Evolutionary conservation across 306 rosid genomes (phyloP), one percentile per base, ranked within the genome.

Genomic region (Vigna hirtella): DNA sequence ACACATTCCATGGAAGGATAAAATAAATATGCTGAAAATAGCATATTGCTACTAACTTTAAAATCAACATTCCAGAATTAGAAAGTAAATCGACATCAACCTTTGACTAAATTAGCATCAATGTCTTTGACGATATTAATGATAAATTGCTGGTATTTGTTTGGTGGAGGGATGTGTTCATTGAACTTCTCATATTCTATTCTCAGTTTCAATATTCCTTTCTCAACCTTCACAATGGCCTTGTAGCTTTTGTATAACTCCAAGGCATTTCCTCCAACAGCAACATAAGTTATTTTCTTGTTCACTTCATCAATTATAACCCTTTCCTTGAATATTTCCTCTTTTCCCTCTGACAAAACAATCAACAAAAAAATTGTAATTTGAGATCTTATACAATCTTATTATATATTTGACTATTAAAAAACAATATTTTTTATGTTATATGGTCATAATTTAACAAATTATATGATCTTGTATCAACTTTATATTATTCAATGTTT

Each of bases 211-310:
- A 77, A 28, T 7, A 3, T 68, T 57, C 68, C 69, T 5, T 56
- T 77, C 81, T 77, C 81, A 68, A 77, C 70, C 24, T 67, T 56
- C 26, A 77, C 36, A 2, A 77, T 68, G 6, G 69, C 75, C 51
- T 56, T 77, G 69, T 77, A 77, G 50, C 9, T 68, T 68, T 57
- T 77, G 69, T 43, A 77, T 69, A 68, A 4, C 17, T 77, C 81
- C 61, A 77, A 77, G 3, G 61, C 69, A 77, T 56, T 77, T 65
- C 81, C 81, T 77, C 76, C 81, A 10, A 30, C 69, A 1, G 81
- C 81, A 55, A 77, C 69, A 45, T 77, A 68, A 7, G 61, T 68
- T 77, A 77, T 77, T 28, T 18, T 77, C 49, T 68, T 77, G 50
- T 77, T 68, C 12, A 9, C 50, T 53, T 77, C 81, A 77, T 77